Evolutionary conservation across 2,329 filamentous ascomycete genomes (phyloP).

Genomic region (Ilyonectria mors-panacis): DNA sequence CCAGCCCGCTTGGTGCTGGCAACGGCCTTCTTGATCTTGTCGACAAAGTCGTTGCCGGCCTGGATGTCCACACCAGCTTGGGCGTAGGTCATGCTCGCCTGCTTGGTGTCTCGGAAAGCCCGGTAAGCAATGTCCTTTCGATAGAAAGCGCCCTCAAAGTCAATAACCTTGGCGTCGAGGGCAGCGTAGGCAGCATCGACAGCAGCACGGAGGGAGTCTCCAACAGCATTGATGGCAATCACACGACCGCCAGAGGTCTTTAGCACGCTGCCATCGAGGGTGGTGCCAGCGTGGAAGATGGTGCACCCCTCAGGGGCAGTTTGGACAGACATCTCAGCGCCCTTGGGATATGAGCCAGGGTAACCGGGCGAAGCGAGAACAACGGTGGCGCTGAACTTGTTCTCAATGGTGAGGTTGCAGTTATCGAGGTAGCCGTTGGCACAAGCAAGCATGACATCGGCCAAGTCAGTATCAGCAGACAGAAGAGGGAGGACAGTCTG

Average conservation of each 20-base stretch:
- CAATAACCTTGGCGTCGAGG: slow-evolving; percentile 76
- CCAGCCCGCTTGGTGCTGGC: slow-evolving; percentile 86
- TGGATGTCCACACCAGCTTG: slow-evolving; percentile 95
- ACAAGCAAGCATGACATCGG: slow-evolving; percentile 90
- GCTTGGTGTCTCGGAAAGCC: slow-evolving; percentile 67
- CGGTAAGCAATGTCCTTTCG: slow-evolving; percentile 93
- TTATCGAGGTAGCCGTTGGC: slow-evolving; percentile 80
- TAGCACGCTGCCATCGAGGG: slow-evolving; percentile 73
- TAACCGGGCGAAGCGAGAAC: slow-evolving; percentile 96
- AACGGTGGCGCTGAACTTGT: slow-evolving; percentile 87
- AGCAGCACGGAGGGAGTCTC: slow-evolving; percentile 81
- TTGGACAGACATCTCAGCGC: slow-evolving; percentile 70
- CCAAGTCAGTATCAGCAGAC: slow-evolving; percentile 84
- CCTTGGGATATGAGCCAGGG: slow-evolving; percentile 88
- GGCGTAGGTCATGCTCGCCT: slow-evolving; percentile 85
- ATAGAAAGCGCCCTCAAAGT: slow-evolving; percentile 92
- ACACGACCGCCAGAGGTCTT: slow-evolving; percentile 90
- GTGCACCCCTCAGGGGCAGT: slow-evolving; percentile 65
- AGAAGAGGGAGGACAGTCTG: slow-evolving; percentile 88
- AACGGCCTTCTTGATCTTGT: slow-evolving; percentile 93
- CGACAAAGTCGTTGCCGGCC: slow-evolving; percentile 91
- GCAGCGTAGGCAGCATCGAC: slow-evolving; percentile 91
- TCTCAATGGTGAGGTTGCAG: slow-evolving; percentile 76
- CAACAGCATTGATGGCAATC: slow-evolving; percentile 89
- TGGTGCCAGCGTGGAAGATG: slow-evolving; percentile 95